Evolutionary conservation across 768 basidiomycete species (phyloP).

Genomic region (Suillus spraguei): DNA sequence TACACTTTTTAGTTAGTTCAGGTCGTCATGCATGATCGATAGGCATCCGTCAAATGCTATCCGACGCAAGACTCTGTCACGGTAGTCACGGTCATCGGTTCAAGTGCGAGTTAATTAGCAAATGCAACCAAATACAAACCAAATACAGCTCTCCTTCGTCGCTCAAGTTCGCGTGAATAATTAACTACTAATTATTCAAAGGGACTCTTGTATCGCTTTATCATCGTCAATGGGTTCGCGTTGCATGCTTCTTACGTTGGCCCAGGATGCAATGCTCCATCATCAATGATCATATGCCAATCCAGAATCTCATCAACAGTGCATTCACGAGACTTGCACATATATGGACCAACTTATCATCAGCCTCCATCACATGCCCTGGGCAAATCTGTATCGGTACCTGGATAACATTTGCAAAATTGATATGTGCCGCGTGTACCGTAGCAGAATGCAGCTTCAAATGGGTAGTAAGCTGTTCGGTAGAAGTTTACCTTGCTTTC

Average conservation of each 20-base stretch:
- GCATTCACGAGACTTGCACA: not conserved
- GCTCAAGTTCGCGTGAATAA: not conserved
- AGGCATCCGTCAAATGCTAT: no score
- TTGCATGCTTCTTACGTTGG: not conserved
- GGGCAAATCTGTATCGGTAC: not conserved
- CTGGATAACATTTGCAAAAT: not conserved
- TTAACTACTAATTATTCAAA: not conserved
- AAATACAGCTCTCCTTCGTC: slow-evolving; percentile 15
- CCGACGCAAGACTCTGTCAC: no score
- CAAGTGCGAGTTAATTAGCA: no score
- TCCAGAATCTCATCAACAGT: slow-evolving; percentile 7
- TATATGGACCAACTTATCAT: not conserved
- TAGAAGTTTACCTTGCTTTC: not conserved
- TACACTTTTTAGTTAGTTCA: no score
- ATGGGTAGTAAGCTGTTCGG: not conserved
- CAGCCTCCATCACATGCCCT: not conserved
- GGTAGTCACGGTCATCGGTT: no score
- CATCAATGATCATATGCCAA: not conserved
- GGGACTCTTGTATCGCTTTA: not conserved
- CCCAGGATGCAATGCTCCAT: not conserved
- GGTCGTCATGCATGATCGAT: no score
- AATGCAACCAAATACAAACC: slow-evolving; percentile 14
- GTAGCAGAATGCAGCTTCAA: not conserved
- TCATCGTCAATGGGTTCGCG: not conserved
- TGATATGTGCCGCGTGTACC: not conserved